Evolutionary conservation across 1,284 basidiomycete genomes (phyloP), one percentile per base, ranked within the genome.

Genomic region (Microbotryum violaceum): DNA sequence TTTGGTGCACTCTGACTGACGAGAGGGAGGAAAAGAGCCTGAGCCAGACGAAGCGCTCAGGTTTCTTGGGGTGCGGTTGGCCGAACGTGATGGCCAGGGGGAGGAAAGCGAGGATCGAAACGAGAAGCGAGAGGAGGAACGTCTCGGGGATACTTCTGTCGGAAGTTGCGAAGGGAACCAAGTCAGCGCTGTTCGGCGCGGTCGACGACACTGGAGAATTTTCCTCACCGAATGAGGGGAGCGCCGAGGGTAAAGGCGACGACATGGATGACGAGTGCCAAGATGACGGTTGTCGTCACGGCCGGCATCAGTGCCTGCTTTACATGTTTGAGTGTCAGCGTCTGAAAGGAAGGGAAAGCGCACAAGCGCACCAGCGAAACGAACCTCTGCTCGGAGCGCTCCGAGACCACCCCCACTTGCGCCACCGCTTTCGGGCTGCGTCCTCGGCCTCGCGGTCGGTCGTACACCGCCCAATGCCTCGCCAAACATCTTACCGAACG

Each of bases 1-100:
- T 12, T 42, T 16, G 20, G 20, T 27, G 53, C 18, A 20, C 5
- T 56, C 29, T 18, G 10, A 83, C 88, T 73, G 70, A 92, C 90
- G 81, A 81, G 65, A 87, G 78, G 67, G 90, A 85, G 56, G 82
- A 86, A 71, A 92, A 89, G 37, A 94, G 78, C 51, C 87, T 81
- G 44, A 84, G 81, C 84, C 89, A 89, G 29, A 71, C 68, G 65
- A 71, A 77, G 12, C 76, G 73, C 50, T 65, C 60, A 6, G 60
- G 45, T 33, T 49, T n/a, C 29, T 48, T 56, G 45, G 65, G 10
- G 77, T 75, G 47, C 75, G 73, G 45, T 42, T 42, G 37, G 16
- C 37, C 37, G 77, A 77, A 55, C 76, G 79, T 55, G 75, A 77
- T 51, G 33, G 88, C 88, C 1, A 80, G 70, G 10, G 88, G 87